phyloP scores from a whole-genome alignment of 2,329 filamentous ascomycete genomes.

The Pseudopithomyces chartarum region DNA sequence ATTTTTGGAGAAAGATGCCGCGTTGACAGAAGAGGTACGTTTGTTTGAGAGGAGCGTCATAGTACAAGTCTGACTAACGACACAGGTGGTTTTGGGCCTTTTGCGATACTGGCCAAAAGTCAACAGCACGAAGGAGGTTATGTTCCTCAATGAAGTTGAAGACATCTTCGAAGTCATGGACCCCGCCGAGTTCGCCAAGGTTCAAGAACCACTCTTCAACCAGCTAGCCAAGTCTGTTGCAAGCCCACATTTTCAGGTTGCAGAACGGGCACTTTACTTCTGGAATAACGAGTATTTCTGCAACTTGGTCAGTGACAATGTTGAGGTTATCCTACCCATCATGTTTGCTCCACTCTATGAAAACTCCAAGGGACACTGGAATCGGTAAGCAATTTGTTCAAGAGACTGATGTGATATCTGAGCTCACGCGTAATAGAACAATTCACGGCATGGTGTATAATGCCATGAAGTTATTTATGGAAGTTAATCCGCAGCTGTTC shows the following conservation, averaged over 20 bases:
- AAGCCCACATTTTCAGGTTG: constrained; percentile 98
- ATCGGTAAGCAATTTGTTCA: constrained; percentile 67
- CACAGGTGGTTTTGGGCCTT: constrained; percentile 86
- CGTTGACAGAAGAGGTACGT: constrained; percentile 89
- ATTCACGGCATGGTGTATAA: constrained; percentile 99
- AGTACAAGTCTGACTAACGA: constrained; percentile 18
- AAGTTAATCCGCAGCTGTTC: constrained; percentile 97
- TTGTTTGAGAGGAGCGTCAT: constrained; percentile 2
- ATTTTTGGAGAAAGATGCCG: constrained; percentile 96
- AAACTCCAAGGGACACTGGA: constrained; percentile 99
- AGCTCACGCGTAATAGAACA: constrained; percentile 64
- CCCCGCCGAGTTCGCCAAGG: constrained; percentile 96
- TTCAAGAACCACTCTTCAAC: constrained; percentile 96
- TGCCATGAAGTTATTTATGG: constrained; percentile 99
- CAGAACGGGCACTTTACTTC: constrained; percentile 95
- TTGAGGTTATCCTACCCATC: constrained; percentile 96
- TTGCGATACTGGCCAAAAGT: constrained; percentile 98
- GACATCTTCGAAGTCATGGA: constrained; percentile 99
- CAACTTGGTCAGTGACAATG: constrained; percentile 98
- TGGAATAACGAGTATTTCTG: constrained; percentile 99
- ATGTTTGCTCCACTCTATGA: constrained; percentile 99
- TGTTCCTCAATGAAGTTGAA: constrained; percentile 99
- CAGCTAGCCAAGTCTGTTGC: constrained; percentile 97
- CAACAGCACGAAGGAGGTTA: constrained; percentile 99
- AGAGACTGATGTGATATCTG: background rate